phyloP scores from a whole-genome alignment of 768 basidiomycete genomes.

The Podaxis carcinomalis region DNA sequence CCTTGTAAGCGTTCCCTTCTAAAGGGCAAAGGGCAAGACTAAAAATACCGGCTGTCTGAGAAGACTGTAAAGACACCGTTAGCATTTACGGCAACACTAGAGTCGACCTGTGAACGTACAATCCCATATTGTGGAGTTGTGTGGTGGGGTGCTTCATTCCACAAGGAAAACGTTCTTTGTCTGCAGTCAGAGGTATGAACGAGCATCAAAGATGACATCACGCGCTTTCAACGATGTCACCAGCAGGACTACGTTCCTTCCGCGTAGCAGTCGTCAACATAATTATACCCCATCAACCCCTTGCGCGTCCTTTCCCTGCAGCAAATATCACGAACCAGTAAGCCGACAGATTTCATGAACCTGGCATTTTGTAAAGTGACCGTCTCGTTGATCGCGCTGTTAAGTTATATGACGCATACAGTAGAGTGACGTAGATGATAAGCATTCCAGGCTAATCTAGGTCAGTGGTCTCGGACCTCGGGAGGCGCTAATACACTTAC shows the following conservation, averaged over 20 bases:
- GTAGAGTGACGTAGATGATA: background rate
- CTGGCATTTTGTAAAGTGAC: constrained; percentile 45
- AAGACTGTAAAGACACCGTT: background rate
- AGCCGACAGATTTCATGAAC: constrained; percentile 47
- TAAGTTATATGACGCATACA: background rate
- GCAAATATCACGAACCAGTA: constrained; percentile 30
- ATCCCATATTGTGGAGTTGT: constrained; percentile 48
- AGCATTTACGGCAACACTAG: background rate
- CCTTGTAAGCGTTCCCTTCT: background rate
- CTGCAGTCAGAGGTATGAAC: constrained; percentile 22
- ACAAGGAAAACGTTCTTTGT: constrained; percentile 45
- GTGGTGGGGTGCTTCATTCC: constrained; percentile 57
- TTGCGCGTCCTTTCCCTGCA: background rate
- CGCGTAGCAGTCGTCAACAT: constrained; percentile 64
- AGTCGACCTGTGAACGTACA: constrained; percentile 35
- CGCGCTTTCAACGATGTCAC: constrained; percentile 53
- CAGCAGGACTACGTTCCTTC: constrained; percentile 44
- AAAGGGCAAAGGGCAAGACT: background rate
- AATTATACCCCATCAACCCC: constrained; percentile 46
- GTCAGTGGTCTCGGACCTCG: background rate
- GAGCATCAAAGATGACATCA: background rate
- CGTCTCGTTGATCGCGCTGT: constrained; percentile 48
- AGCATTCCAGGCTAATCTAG: background rate
- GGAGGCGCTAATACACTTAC: background rate
- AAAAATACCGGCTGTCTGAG: constrained; percentile 50